Evolutionary conservation across 2,329 filamentous ascomycete species (phyloP).

Genomic region (Biscogniauxia sp.): DNA sequence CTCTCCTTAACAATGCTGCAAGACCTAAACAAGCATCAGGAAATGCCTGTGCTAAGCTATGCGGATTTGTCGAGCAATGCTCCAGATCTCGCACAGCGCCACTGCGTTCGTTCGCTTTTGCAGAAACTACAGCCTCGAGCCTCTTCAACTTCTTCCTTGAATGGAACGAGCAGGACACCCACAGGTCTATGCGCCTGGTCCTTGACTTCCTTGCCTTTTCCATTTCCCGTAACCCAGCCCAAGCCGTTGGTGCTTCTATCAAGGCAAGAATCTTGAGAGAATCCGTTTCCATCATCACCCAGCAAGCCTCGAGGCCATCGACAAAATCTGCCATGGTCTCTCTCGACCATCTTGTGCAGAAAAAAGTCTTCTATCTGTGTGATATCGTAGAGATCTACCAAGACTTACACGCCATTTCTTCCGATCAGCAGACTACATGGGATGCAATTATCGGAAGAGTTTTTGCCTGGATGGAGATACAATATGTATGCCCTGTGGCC

Average conservation of each 20-base stretch:
- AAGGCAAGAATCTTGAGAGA: conserved; percentile 48
- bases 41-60: conserved; percentile 58
- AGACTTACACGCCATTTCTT: conserved; percentile 27
- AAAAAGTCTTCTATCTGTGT: conserved; percentile 51
- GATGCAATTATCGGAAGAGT: conserved; percentile 47
- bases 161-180: conserved; percentile 65
- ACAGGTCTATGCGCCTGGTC: conserved; percentile 61
- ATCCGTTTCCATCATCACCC: conserved; percentile 58
- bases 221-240: conserved; percentile 48
- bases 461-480: conserved; percentile 55
- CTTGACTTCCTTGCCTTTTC: conserved; percentile 56
- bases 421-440: conserved; percentile 41
- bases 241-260: conserved; percentile 35
- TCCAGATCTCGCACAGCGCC: conserved; percentile 45
- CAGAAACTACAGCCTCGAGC: conserved; percentile 43
- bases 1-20: conserved; percentile 47
- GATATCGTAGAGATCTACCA: conserved; percentile 45
- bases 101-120: conserved; percentile 51
- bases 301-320: conserved; percentile 59
- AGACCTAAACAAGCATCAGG: conserved; percentile 55
- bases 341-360: conserved; percentile 63
- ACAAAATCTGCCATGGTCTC: conserved; percentile 69
- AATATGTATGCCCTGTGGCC: conserved; percentile 57
- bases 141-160: conserved; percentile 64
- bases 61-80: conserved; percentile 60